phyloP scores from a whole-genome alignment of 2,329 filamentous ascomycete species.

The Aspergillus novoparasiticus region DNA sequence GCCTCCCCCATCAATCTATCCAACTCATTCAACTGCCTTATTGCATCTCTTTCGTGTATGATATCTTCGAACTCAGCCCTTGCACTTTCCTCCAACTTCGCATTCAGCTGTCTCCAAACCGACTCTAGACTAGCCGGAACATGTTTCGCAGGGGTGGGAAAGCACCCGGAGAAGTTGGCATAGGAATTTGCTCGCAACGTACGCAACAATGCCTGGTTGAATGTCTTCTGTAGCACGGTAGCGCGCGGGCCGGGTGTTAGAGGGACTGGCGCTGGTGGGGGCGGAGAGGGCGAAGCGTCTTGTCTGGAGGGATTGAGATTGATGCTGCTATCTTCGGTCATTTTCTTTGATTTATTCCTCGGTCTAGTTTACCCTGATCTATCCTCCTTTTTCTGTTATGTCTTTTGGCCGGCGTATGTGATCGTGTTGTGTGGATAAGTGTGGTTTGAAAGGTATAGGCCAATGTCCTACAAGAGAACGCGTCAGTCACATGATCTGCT shows the following conservation, averaged over 20 bases:
- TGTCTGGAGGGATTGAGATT: slow-evolving; percentile 15
- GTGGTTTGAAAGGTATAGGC: background rate
- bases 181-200: slow-evolving; percentile 64
- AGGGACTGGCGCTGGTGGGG: slow-evolving; percentile 55
- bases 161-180: slow-evolving; percentile 64
- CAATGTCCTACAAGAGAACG: background rate
- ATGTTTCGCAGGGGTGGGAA: slow-evolving; percentile 62
- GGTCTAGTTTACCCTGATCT: background rate
- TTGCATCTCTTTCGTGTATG: slow-evolving; percentile 57
- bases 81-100: slow-evolving; percentile 60
- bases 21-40: slow-evolving; percentile 61
- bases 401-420: background rate
- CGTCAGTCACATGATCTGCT: slow-evolving; percentile 20
- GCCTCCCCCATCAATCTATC: slow-evolving; percentile 63
- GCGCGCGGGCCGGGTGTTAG: slow-evolving; percentile 62
- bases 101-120: slow-evolving; percentile 61
- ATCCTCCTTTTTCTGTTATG: background rate
- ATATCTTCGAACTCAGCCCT: slow-evolving; percentile 64
- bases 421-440: background rate
- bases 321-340: slow-evolving; percentile 23
- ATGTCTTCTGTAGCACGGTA: slow-evolving; percentile 61
- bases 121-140: slow-evolving; percentile 59
- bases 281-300: slow-evolving; percentile 52
- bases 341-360: slow-evolving; percentile 11
- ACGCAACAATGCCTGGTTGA: slow-evolving; percentile 60